These are phyloP conservation scores for Metschnikowia sp. DNA, from an alignment of 805 yeast genomes.

Conservation along the genomic window DNA sequence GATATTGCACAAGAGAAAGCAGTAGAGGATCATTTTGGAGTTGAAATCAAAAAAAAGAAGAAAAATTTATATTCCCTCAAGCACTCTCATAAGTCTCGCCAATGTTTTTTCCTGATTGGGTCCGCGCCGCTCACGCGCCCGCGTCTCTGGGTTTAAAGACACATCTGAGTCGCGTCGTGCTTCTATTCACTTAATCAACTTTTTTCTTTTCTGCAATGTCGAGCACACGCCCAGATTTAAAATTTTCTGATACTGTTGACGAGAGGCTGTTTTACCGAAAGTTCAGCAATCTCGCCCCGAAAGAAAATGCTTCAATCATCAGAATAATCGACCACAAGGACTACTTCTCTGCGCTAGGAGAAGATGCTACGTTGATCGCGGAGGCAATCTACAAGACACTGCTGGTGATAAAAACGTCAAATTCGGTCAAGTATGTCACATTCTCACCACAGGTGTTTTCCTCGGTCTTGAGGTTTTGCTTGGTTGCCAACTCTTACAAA, in stretches of 20 bases:
- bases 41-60: too few species aligned
- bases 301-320: constrained; percentile 45
- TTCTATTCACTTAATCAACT: not conserved
- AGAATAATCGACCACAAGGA: constrained; percentile 79
- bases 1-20: too few species aligned
- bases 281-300: constrained; percentile 47
- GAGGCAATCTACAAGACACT: constrained; percentile 80
- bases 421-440: constrained; percentile 59
- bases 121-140: too few species aligned
- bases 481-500: constrained; percentile 69
- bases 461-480: constrained; percentile 60
- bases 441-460: constrained; percentile 72
- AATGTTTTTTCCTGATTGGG: too few species aligned
- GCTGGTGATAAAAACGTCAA: constrained; percentile 68
- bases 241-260: constrained; percentile 40
- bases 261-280: constrained; percentile 43
- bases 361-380: constrained; percentile 80
- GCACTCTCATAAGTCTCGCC: too few species aligned
- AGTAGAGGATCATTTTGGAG: too few species aligned
- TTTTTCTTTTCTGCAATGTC: constrained; percentile 25
- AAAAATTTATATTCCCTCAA: too few species aligned
- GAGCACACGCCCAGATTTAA: constrained; percentile 43
- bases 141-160: not conserved
- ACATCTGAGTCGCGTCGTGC: constrained; percentile 8
- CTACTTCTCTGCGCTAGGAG: constrained; percentile 68